phyloP scores from a whole-genome alignment of 345 rosid species.

The Mercurialis annua region DNA sequence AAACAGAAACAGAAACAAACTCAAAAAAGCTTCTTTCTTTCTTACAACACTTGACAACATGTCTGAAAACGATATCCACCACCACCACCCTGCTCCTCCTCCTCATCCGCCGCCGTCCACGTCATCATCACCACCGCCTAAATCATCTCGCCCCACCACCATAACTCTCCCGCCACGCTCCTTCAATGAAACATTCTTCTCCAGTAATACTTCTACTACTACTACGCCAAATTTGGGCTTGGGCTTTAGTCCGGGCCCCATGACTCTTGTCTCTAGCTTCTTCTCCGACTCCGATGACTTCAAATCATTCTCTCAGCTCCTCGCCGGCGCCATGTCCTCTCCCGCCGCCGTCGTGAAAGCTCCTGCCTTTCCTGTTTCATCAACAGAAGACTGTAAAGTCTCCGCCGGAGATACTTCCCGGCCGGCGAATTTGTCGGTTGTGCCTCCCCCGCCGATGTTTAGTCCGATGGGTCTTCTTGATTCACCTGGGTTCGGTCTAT shows the following conservation, averaged over 20 bases:
- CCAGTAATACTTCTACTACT: constrained; percentile 21
- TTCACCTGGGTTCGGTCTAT: constrained; percentile 55
- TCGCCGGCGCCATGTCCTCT: constrained; percentile 80
- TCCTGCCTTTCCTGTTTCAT: constrained; percentile 4
- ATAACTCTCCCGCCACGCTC: constrained; percentile 56
- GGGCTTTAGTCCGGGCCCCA: constrained; percentile 86
- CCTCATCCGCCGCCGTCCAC: constrained; percentile 5
- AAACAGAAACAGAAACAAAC: not conserved
- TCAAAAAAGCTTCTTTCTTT: not conserved
- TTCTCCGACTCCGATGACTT: constrained; percentile 68
- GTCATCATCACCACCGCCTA: constrained; percentile 30
- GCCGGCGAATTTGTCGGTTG: constrained; percentile 45
- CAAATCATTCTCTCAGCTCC: constrained; percentile 72
- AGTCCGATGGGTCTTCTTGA: constrained; percentile 55
- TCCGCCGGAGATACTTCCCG: constrained; percentile 29
- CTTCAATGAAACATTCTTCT: constrained; percentile 40
- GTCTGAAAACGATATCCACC: constrained; percentile 37
- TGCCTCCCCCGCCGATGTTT: constrained; percentile 47
- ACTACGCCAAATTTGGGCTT: constrained; percentile 13
- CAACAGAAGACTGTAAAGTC: constrained; percentile 12
- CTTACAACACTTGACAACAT: constrained; percentile 17
- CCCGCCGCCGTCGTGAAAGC: constrained; percentile 32
- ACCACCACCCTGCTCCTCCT: not conserved
- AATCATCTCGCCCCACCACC: constrained; percentile 42
- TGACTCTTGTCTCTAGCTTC: constrained; percentile 73